Evolutionary conservation across 129 eudicot species (phyloP), one percentile per base, ranked within the genome.

Genomic region (Chrysanthemum lavandulifolium): DNA sequence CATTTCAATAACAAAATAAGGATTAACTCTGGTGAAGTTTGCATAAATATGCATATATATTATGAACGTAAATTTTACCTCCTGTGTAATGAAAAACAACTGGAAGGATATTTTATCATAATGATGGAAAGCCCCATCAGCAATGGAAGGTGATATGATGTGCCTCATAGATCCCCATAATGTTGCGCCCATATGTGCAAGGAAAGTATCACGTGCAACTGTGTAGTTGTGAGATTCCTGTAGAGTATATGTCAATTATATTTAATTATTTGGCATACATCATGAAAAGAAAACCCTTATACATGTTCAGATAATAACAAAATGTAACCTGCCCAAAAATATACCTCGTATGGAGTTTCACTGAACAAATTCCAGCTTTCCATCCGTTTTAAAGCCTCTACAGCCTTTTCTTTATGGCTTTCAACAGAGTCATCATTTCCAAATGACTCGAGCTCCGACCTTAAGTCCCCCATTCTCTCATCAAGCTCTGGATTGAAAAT

Each of bases 121-220:
- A 68, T 80, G 86, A 79, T 93, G 98, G 65, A 86, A 93, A 57
- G 96, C 96, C 65, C 98, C 98, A 71, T 93, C 98, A 74, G 98
- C 96, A 76, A 88, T 79, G 40, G 97, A 93, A 70, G 98, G 98
- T 73, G 98, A 88, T 78, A 93, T 88, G 54, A 93, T 79, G 85
- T 90, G 97, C 74, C 96, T 88, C 97, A 93, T 72, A 58, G 98
- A 93, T 16, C 96, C 98, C 98, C 98, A 89, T 62, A 93, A 78
- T 0, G 96, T 86, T 78, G 97, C 95, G 49, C 98, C 98, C 75
- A 93, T 82, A 74, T 93, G 98, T 76, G 98, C 86, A 60, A 93
- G 97, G 78, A 93, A 93, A 31, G 92, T 84, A 75, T 93, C 98
- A 61, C 98, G 96, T 73, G 98, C 98, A 69, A 93, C 98, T 13